Base-by-base conservation (phyloP, 164 flowering plant genomes). In the Nelumbo lutea region DNA sequence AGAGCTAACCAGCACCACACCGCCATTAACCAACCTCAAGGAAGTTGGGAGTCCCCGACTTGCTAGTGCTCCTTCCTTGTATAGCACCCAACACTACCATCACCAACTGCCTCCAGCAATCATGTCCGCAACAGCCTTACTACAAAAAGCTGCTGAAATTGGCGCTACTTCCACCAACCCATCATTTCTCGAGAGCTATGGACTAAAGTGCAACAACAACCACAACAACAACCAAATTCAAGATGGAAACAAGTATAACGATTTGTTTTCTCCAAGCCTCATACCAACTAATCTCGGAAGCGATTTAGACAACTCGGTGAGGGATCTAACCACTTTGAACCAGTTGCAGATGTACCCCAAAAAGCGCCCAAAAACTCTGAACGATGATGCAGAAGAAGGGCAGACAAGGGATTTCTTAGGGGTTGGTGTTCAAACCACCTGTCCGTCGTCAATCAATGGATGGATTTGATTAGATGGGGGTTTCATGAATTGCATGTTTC, bases 401-500 rank as follows among this genome's bases (percentile, higher is more conserved):
- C 82, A 89, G 72, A 93, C 98, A 11, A 83, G 98, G 78, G 98
- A 93, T 69, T 93, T 93, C 76, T 77, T 93, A 58, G 98, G 98
- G 44, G 96, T 90, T 74, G 93, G 96, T 5, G 84, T 79, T 11
- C 87, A 78, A 69, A 56, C 87, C 52, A 73, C 84, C 9, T 84
- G 85, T 73, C 85, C 62, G 50, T 69, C 40, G 2, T 56, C 61
- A 55, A 44, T 66, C 6, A 47, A 14, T 10, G 61, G 4, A n/a
- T 88, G 93, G 92, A 86, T 87, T 52, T 92, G 85, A 87, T 62
- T 9, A 5, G 42, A 43, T 43, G 47, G 43, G 46, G 42, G 60
- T 14, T 41, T 51, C 52, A 57, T 66, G 70, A 67, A 67, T 40
- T 55, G 66, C 68, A 62, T 71, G 57, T 42, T 73, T 56, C 64